Evolutionary conservation across 1,284 basidiomycete genomes (phyloP).

Genomic region (Meripilus lineatus): DNA sequence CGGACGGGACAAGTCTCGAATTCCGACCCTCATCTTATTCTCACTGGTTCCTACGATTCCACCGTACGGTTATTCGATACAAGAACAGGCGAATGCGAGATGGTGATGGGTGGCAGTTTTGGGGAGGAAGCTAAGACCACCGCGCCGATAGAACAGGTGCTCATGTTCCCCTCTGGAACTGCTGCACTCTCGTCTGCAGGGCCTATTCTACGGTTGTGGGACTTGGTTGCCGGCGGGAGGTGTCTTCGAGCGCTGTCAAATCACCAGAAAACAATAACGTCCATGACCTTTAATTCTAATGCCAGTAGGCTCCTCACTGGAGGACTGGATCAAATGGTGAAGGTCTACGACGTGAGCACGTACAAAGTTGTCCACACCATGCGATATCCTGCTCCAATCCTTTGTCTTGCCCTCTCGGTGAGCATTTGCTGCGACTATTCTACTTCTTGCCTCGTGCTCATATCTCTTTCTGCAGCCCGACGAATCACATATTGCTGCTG

Average conservation of each 20-base stretch:
- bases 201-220: slow-evolving; percentile 94
- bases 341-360: slow-evolving; percentile 94
- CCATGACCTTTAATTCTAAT: slow-evolving; percentile 75
- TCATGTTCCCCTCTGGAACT: slow-evolving; percentile 92
- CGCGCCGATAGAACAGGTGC: slow-evolving; percentile 88
- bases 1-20: slow-evolving; percentile 86
- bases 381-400: slow-evolving; percentile 92
- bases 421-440: slow-evolving; percentile 23
- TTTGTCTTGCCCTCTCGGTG: slow-evolving; percentile 89
- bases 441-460: slow-evolving; percentile 4
- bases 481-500: slow-evolving; percentile 93
- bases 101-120: slow-evolving; percentile 65
- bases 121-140: slow-evolving; percentile 36
- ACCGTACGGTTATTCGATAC: slow-evolving; percentile 89
- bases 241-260: slow-evolving; percentile 90
- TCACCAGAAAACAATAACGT: slow-evolving; percentile 97
- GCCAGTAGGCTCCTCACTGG: slow-evolving; percentile 84
- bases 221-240: slow-evolving; percentile 87
- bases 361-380: slow-evolving; percentile 98
- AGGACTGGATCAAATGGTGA: slow-evolving; percentile 95
- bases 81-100: slow-evolving; percentile 75
- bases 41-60: slow-evolving; percentile 94
- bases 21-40: slow-evolving; percentile 78
- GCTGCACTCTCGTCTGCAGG: slow-evolving; percentile 86
- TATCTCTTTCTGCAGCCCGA: slow-evolving; percentile 63